A percentile compares a stretch with the other conserved stretches of the same genome.
Evolutionary conservation across 192 early-diverging fungal genomes (phyloP).

Genomic region (Coemansia sp.): DNA sequence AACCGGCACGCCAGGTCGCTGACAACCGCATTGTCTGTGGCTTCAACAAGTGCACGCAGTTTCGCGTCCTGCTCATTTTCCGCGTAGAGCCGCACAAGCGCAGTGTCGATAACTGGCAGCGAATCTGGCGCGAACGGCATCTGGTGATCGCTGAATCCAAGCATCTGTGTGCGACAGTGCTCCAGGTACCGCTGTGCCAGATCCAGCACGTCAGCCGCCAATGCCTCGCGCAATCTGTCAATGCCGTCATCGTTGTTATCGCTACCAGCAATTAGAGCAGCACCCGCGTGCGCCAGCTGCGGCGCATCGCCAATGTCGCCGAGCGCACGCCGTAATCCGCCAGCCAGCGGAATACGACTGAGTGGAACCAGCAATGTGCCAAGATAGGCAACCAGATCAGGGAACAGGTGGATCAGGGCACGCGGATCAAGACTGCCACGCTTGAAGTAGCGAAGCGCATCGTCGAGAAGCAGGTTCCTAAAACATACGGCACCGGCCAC

Average conservation of each 20-base stretch:
- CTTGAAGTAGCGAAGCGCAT: slow-evolving; percentile 38
- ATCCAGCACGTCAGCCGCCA: slow-evolving; percentile 29
- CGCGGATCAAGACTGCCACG: slow-evolving; percentile 44
- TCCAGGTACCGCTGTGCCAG: slow-evolving; percentile 47
- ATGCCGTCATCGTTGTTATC: slow-evolving; percentile 1
- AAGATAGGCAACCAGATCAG: slow-evolving; percentile 29
- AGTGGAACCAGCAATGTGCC: slow-evolving; percentile 41
- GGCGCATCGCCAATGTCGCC: slow-evolving; percentile 26
- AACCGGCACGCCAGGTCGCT: slow-evolving; percentile 29
- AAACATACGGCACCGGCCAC: slow-evolving; percentile 36
- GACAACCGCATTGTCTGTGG: slow-evolving; percentile 12
- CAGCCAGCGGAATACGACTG: slow-evolving; percentile 35
- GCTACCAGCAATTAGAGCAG: slow-evolving; percentile 20
- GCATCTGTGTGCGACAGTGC: slow-evolving; percentile 19
- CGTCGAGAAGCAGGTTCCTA: slow-evolving; percentile 36
- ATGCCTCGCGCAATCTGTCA: slow-evolving; percentile 8
- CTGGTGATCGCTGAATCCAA: not conserved
- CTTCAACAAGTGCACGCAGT: slow-evolving; percentile 15
- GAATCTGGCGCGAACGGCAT: slow-evolving; percentile 27
- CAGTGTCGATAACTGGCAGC: slow-evolving; percentile 40
- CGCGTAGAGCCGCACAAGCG: slow-evolving; percentile 35
- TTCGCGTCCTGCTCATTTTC: slow-evolving; percentile 19
- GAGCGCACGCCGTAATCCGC: slow-evolving; percentile 22
- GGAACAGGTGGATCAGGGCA: slow-evolving; percentile 39
- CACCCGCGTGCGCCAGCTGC: slow-evolving; percentile 12